These are phyloP conservation scores for Leccinum pallidistipes DNA, from an alignment of 1,284 basidiomycete genomes.

Conservation along the genomic window DNA sequence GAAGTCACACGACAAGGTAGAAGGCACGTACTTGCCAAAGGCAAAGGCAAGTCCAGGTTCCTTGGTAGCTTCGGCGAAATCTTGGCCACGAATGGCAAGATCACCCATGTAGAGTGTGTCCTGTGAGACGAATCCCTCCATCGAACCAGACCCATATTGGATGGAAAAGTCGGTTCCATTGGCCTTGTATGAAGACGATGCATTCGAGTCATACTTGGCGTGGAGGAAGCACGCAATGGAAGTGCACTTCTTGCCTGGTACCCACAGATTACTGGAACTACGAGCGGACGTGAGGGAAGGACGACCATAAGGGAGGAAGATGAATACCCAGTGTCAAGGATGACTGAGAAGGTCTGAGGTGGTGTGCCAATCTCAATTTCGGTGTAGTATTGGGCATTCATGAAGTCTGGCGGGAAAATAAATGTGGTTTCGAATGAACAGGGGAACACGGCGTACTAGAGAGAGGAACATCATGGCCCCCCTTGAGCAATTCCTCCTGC, in stretches of 20 bases:
- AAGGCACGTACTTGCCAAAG: slow-evolving; percentile 86
- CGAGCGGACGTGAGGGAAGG: slow-evolving; percentile 5
- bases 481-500: slow-evolving; percentile 70
- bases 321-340: slow-evolving; percentile 78
- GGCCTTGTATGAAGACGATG: slow-evolving; percentile 87
- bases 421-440: neutral
- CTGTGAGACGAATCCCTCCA: slow-evolving; percentile 94
- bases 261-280: slow-evolving; percentile 92
- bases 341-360: slow-evolving; percentile 84
- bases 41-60: slow-evolving; percentile 98
- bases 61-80: slow-evolving; percentile 96
- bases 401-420: slow-evolving; percentile 65
- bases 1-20: neutral
- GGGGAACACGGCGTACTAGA: slow-evolving; percentile 62
- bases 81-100: slow-evolving; percentile 72
- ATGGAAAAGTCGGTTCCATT: slow-evolving; percentile 94
- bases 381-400: slow-evolving; percentile 97
- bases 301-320: neutral
- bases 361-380: slow-evolving; percentile 85
- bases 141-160: slow-evolving; percentile 94
- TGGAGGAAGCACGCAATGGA: slow-evolving; percentile 99
- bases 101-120: slow-evolving; percentile 88
- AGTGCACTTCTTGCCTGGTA: slow-evolving; percentile 85
- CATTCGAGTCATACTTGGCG: slow-evolving; percentile 85
- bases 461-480: slow-evolving; percentile 88